A percentile compares a stretch with the other conserved stretches of the same genome.
phyloP scores from a whole-genome alignment of 768 basidiomycete species.

The Trametes cingulata region DNA sequence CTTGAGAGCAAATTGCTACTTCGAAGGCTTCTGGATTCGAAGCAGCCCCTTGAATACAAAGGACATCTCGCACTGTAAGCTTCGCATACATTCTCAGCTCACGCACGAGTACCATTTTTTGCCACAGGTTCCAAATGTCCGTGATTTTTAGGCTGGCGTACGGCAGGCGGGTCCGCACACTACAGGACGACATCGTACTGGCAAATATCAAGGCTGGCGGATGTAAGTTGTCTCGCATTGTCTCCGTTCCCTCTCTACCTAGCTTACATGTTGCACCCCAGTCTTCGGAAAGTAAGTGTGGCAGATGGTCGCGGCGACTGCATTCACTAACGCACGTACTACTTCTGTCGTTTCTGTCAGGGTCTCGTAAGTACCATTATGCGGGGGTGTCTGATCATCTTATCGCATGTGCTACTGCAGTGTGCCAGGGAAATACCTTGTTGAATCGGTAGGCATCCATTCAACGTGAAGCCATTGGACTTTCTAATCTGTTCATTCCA shows the following conservation, averaged over 20 bases:
- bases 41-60: constrained; percentile 5
- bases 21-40: background rate
- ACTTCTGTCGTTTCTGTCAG: background rate
- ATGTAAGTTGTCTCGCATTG: background rate
- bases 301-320: background rate
- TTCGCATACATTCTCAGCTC: background rate
- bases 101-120: background rate
- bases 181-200: constrained; percentile 5
- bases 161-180: background rate
- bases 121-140: constrained; percentile 14
- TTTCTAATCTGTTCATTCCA: background rate
- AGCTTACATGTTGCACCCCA: too few relatives aligned
- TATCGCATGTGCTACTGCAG: too few relatives aligned
- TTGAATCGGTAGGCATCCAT: constrained; percentile 9
- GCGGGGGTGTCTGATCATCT: too few relatives aligned
- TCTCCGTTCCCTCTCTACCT: background rate
- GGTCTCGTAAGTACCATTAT: background rate
- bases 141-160: constrained; percentile 9
- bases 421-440: constrained; percentile 7
- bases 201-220: background rate
- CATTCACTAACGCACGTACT: background rate
- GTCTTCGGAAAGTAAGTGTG: constrained; percentile 10
- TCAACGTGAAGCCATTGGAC: background rate
- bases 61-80: constrained; percentile 1
- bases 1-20: constrained; percentile 7